phyloP scores from a whole-genome alignment of 2,329 filamentous ascomycete species.

The Fusarium sp. region DNA sequence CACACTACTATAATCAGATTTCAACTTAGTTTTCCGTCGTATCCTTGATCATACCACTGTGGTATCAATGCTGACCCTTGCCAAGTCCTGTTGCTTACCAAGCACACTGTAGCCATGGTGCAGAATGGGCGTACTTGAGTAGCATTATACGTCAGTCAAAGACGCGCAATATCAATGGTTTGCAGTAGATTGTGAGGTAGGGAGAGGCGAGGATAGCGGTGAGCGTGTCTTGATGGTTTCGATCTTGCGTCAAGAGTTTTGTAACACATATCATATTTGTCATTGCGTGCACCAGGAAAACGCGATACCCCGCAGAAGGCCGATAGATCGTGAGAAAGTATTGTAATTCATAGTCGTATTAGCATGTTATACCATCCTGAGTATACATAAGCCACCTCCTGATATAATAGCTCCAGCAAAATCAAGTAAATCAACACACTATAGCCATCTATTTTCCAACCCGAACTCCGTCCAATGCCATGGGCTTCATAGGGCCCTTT shows the following conservation, averaged over 20 bases:
- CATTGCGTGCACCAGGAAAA: background rate
- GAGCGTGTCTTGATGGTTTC: background rate
- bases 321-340: background rate
- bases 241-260: background rate
- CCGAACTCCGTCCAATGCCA: constrained; percentile 47
- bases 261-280: background rate
- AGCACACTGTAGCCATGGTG: background rate
- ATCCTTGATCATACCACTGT: background rate
- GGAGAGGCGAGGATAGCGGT: constrained; percentile 17
- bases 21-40: background rate
- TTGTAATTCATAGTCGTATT: constrained; percentile 37
- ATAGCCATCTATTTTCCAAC: constrained; percentile 44
- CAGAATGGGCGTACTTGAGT: background rate
- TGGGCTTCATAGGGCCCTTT: constrained; percentile 61
- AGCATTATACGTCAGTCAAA: background rate
- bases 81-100: constrained; percentile 15
- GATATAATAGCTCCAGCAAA: constrained; percentile 36
- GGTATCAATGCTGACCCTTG: background rate
- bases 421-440: constrained; percentile 31
- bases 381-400: constrained; percentile 27
- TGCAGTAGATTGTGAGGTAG: background rate
- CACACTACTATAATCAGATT: background rate
- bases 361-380: constrained; percentile 26
- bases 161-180: background rate
- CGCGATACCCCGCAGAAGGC: background rate